Evolutionary conservation across 2,329 filamentous ascomycete genomes (phyloP), one percentile per base, ranked within the genome.

Genomic region (Proliferodiscus dingleyae): DNA sequence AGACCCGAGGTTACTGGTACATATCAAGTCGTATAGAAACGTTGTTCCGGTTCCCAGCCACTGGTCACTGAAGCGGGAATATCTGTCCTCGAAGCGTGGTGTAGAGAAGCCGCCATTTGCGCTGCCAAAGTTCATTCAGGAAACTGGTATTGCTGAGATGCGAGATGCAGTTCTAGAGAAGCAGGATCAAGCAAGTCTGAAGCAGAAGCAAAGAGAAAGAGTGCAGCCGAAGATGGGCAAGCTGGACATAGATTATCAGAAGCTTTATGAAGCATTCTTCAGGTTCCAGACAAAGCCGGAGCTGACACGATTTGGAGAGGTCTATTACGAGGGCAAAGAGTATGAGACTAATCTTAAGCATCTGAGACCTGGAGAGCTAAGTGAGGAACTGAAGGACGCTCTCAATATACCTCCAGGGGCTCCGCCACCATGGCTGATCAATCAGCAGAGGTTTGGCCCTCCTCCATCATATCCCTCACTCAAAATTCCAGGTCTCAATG

Each of bases 291-390:
- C 89, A 32, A 98, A 98, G 68, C 93, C 93, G 0, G 83, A 89
- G 57, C 71, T 98, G 52, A 97, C 93, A 24, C 80, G 90, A 34
- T 98, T 95, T 59, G 93, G 93, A 32, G 93, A 98, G 66, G 90
- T 98, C n/a, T 98, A 98, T 68, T 97, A 97, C 65, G 93, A 98
- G 68, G 93, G 93, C 63, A 98, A 98, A 66, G 93, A 98, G 65
- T 93, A 88, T 62, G 93, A 98, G 68, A 95, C 93, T 1, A 95
- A 97, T 64, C 78, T 95, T 53, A 84, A 87, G 58, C 87, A 96
- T 68, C 79, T 96, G 49, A 83, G 89, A 53, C 88, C 93, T 1
- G 93, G 93, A 28, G 90, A 97, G 58, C 68, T 97, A 39, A 93
- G 84, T 57, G 89, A 97, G 45, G 83, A 88, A 57, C 76, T 96